phyloP scores from a whole-genome alignment of 2,329 filamentous ascomycete species.

The Fusarium sublunatum region DNA sequence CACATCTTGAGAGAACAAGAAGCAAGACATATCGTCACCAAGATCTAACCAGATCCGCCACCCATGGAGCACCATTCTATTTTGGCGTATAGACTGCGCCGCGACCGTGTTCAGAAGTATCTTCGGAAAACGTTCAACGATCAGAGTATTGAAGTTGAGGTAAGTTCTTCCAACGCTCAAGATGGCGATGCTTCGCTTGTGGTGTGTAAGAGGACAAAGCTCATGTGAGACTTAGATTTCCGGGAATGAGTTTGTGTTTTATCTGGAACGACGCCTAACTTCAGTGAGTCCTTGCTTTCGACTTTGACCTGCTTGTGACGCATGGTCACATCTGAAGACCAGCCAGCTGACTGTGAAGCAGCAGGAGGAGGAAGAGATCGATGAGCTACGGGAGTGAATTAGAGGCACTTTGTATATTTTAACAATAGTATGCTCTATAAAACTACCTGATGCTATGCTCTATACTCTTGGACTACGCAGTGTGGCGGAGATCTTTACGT shows the following conservation, averaged over 20 bases:
- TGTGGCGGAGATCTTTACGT: too few relatives aligned
- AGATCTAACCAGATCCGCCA: not conserved
- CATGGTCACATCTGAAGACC: not conserved
- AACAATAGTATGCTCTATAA: too few relatives aligned
- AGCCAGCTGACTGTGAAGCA: not conserved
- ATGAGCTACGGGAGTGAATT: not conserved
- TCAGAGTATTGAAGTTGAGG: conserved; percentile 12
- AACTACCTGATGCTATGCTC: too few relatives aligned
- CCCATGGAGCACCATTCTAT: conserved; percentile 17
- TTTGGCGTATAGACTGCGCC: conserved; percentile 16
- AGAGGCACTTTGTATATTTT: too few relatives aligned
- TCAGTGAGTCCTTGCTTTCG: not conserved
- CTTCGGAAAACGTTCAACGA: conserved; percentile 15
- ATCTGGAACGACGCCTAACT: not conserved
- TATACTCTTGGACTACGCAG: too few relatives aligned
- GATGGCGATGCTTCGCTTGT: too few relatives aligned
- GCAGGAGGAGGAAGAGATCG: not conserved
- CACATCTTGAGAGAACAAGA: not conserved
- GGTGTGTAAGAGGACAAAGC: too few relatives aligned
- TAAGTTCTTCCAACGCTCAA: not conserved
- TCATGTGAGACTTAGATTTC: not conserved
- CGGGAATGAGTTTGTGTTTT: conserved; percentile 13
- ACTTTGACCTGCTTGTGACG: not conserved
- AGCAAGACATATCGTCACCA: not conserved
- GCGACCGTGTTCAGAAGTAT: not conserved